Base-by-base conservation (phyloP, 352 stramenopile genomes). In the Pythium brachiatum region DNA sequence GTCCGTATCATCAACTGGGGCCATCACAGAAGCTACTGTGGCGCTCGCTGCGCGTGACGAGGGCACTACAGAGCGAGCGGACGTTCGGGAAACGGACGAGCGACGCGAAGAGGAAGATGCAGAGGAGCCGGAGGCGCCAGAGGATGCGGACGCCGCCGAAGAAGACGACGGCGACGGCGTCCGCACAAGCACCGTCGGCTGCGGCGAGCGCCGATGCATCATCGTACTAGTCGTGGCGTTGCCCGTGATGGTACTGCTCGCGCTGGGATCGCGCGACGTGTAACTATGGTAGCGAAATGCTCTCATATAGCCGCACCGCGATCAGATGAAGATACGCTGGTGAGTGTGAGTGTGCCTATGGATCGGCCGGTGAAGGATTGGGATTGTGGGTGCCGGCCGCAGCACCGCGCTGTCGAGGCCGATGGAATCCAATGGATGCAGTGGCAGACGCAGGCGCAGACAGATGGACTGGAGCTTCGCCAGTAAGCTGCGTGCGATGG, bases 101-200 rank as follows among this genome's bases (percentile, higher is more conserved):
- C 23, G 21, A 27, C 23, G 29, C 9, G 52, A 56, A 7, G 60
- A 56, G 16, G 60, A 67, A 15, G 34, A 53, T 0, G 31, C 34
- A 16, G 58, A 58, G 26, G 59, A 60, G 16, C 36, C 36, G 12
- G 53, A 60, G 15, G 53, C 53, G 12, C 21, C 34, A 0, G 53
- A 65, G 3, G 58, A 52, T 34, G 5, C 29, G 1, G 38, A 46
- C 38, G 38, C 38, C 18, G 38, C 38, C 13, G 38, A 41, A 18
- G 51, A 41, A 31, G 60, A 61, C 25, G 53, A 56, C 53, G 60
- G 43, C 41, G 60, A 66, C 29, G 41, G 60, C 41, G 48, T 52
- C 48, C 23, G 41, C 25, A 50, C n/a, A 32, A 27, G 38, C 20
- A 31, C 50, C 16, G 36, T 13, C 25, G 38, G 53, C 25, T 50